phyloP scores from a whole-genome alignment of 140 eudicot genomes.

The Anethum foeniculum region DNA sequence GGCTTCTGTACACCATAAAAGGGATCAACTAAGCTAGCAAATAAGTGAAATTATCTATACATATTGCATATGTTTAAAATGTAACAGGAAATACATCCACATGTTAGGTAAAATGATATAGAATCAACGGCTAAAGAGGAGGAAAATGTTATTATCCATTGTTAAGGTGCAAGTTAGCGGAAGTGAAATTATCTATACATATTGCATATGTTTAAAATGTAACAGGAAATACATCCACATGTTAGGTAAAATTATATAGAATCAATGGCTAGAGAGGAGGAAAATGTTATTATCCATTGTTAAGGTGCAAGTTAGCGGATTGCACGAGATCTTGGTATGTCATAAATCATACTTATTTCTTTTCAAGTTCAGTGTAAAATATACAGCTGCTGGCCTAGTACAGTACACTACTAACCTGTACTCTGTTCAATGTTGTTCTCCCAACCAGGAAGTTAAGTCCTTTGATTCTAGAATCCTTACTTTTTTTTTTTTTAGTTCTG shows the following conservation, averaged over 20 bases:
- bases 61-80: not conserved
- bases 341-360: not conserved
- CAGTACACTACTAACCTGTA: not conserved
- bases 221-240: not conserved
- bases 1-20: not conserved
- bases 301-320: not conserved
- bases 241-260: not conserved
- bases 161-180: not conserved
- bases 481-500: not conserved
- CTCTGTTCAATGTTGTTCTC: not conserved
- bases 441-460: not conserved
- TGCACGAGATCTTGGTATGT: not conserved
- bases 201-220: not conserved
- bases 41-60: not conserved
- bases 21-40: not conserved
- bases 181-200: not conserved
- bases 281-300: not conserved
- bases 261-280: not conserved
- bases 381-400: not conserved
- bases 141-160: not conserved
- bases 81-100: not conserved
- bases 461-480: too few relatives aligned
- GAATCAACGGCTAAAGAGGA: not conserved
- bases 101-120: not conserved
- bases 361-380: not conserved